These are phyloP conservation scores for Sporisorium reilianum DNA, from an alignment of 1,284 basidiomycete genomes.

Conservation along the genomic window DNA sequence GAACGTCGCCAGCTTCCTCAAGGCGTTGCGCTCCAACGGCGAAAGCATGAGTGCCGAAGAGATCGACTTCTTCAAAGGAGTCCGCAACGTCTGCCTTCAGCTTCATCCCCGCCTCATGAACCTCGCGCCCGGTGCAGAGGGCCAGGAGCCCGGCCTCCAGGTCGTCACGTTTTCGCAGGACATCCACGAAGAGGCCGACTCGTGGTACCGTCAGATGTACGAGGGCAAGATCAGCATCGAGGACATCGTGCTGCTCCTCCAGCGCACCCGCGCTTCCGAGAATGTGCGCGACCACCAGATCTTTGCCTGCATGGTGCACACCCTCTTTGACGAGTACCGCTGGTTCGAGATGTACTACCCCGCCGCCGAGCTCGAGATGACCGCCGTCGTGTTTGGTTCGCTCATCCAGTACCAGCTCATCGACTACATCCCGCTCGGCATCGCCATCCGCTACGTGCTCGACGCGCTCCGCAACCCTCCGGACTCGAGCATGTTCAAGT, in stretches of 20 bases:
- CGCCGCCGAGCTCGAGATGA: constrained; percentile 92
- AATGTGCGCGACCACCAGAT: constrained; percentile 91
- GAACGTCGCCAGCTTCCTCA: constrained; percentile 66
- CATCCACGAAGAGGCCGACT: constrained; percentile 86
- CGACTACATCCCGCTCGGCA: constrained; percentile 93
- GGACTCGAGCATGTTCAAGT: constrained; percentile 93
- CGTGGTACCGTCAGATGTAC: constrained; percentile 98
- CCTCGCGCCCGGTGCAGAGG: constrained; percentile 83
- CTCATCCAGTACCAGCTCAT: constrained; percentile 94
- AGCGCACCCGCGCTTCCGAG: constrained; percentile 84
- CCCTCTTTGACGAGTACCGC: constrained; percentile 99
- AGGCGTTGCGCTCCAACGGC: constrained; percentile 65
- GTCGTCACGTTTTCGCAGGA: constrained; percentile 89
- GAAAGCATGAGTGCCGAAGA: constrained; percentile 75
- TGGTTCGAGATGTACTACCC: constrained; percentile 96
- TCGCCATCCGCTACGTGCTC: constrained; percentile 95
- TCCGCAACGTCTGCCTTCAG: constrained; percentile 92
- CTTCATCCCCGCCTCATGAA: constrained; percentile 97
- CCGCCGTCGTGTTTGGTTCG: constrained; percentile 94
- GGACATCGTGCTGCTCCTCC: constrained; percentile 88
- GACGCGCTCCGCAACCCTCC: constrained; percentile 84
- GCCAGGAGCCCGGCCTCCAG: constrained; percentile 89
- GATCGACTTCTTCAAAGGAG: constrained; percentile 88
- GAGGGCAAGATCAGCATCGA: constrained; percentile 90
- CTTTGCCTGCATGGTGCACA: constrained; percentile 98